Base-by-base conservation (phyloP, 139 green algal genomes). In the Pleodorina starrii region DNA sequence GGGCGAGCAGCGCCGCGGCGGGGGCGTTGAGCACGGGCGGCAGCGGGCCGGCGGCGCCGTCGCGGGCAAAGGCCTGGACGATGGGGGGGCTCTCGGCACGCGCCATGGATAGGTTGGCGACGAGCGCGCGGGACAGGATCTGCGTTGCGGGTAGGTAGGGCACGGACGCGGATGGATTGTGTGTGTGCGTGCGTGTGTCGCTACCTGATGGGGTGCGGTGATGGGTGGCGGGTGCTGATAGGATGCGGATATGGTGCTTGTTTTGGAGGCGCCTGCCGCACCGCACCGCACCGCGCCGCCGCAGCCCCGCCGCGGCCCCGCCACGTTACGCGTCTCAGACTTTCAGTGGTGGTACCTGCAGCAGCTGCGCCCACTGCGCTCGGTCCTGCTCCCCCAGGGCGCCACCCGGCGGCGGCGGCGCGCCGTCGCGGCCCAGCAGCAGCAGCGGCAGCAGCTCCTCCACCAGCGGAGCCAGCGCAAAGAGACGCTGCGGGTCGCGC, bases 381-480 rank as follows among this genome's bases (percentile, higher is more conserved):
- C 54, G 38, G 21, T 85, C 78, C 36, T 57, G 50, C 63, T 89
- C 57, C 2, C 38, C 27, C n/a, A n/a, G n/a, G 0, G 17, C 81
- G 0, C 19, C 72, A 21, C 21, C 1, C 71, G 63, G 23, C n/a
- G n/a, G n/a, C n/a, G n/a, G n/a, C n/a, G n/a, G n/a, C 29, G 85
- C 25, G 3, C 90, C 90, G 7, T 86, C 60, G 0, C 74, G 71
- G 50, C 42, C 60, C 25, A 88, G 12, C 25, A 89, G 51, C 43
- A 95, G 77, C 84, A 93, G 89, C 29, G 89, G 89, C 51, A 93
- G 29, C 38, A 93, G 76, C 68, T 82, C 89, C 66, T 95, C 90
- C 35, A 90, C 40, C 5, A 95, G 35, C 1, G 92, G 92, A 29
- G 93, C 68, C n/a, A 94, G 50, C 25, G 84, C 83, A 46, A 82